These are phyloP conservation scores for Cystofilobasidium capitatum DNA, from an alignment of 768 basidiomycete genomes.

Conservation along the genomic window DNA sequence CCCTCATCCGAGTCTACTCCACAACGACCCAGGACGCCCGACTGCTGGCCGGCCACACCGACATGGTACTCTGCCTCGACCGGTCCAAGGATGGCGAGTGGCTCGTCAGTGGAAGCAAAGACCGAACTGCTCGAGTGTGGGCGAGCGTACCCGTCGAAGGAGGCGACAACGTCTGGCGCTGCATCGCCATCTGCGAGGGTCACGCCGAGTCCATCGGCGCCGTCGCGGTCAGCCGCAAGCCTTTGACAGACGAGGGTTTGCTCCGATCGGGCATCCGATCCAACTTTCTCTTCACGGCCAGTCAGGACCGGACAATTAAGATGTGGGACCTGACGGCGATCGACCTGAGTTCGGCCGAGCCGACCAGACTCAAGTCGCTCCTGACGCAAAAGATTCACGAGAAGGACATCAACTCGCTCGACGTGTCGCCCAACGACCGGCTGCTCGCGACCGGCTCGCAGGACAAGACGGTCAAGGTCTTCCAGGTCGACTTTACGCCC, in stretches of 20 bases:
- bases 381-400: conserved; percentile 87
- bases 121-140: conserved; percentile 81
- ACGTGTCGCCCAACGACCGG: conserved; percentile 78
- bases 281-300: conserved; percentile 82
- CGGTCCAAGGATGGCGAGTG: conserved; percentile 55
- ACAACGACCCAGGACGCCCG: conserved; percentile 66
- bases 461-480: conserved; percentile 88
- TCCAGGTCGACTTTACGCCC: conserved; percentile 55
- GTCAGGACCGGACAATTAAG: conserved; percentile 94
- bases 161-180: conserved; percentile 49
- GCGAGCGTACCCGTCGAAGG: conserved; percentile 16
- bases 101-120: conserved; percentile 87
- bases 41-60: conserved; percentile 75
- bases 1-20: conserved; percentile 82
- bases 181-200: conserved; percentile 80
- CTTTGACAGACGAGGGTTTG: conserved; percentile 32
- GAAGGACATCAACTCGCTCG: conserved; percentile 95
- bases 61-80: conserved; percentile 82
- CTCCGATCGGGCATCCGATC: conserved; percentile 25
- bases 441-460: conserved; percentile 89
- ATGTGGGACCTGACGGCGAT: conserved; percentile 76
- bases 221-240: conserved; percentile 63
- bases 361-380: conserved; percentile 58
- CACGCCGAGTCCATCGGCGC: conserved; percentile 92
- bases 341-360: conserved; percentile 38